phyloP scores from a whole-genome alignment of 495 filamentous ascomycete species.

The Aspergillus mulundensis region DNA sequence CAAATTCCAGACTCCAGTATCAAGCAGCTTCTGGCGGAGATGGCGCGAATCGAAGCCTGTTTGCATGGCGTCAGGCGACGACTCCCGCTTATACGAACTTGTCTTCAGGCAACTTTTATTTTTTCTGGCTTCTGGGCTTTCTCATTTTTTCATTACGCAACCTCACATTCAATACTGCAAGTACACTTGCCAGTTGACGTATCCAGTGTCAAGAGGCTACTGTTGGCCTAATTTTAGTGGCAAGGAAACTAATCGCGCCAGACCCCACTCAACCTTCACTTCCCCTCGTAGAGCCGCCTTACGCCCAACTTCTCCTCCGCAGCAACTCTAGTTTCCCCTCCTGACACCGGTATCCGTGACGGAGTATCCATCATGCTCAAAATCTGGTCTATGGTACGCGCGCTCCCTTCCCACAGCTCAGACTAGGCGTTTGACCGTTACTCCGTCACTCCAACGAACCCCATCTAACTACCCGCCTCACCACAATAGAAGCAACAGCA shows the following conservation, averaged over 20 bases:
- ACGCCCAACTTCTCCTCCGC: not conserved
- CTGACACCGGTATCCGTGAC: not conserved
- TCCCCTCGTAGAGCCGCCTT: conserved; percentile 2
- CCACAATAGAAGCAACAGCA: conserved; percentile 72
- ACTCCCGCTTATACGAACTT: not conserved
- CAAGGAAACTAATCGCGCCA: not conserved
- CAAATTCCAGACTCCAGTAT: no score
- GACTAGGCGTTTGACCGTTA: not conserved
- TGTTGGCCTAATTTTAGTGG: not conserved
- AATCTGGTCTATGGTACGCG: conserved; percentile 95
- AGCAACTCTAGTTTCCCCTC: not conserved
- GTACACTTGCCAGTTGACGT: not conserved
- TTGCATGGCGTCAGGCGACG: conserved; percentile 16
- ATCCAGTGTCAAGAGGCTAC: not conserved
- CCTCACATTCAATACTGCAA: not conserved
- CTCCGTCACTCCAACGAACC: not conserved
- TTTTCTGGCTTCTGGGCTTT: not conserved
- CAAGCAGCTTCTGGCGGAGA: not conserved
- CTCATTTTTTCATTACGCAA: no score
- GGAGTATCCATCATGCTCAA: conserved; percentile 76
- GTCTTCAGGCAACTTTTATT: not conserved
- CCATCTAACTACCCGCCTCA: not conserved
- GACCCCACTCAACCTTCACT: conserved; percentile 1
- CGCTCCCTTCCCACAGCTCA: not conserved
- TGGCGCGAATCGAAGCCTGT: not conserved